phyloP scores from a whole-genome alignment of 768 basidiomycete species.

The Phanerochaete carnosa region DNA sequence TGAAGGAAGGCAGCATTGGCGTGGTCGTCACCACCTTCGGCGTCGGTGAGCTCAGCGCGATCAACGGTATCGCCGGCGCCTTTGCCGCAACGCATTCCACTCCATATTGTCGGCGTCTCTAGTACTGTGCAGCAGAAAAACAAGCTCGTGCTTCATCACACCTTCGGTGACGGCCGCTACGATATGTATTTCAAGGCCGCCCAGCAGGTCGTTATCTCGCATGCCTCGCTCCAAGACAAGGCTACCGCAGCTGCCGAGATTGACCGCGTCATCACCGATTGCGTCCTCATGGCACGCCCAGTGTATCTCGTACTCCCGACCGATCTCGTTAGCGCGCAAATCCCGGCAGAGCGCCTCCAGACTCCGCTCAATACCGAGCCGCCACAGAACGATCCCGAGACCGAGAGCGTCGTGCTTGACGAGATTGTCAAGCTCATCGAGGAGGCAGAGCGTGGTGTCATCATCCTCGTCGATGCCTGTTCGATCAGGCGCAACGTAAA shows the following conservation, averaged over 20 bases:
- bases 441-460: constrained; percentile 56
- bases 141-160: constrained; percentile 81
- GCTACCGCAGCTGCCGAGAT: constrained; percentile 63
- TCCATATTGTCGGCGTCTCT: constrained; percentile 86
- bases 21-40: constrained; percentile 85
- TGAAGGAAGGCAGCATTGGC: constrained; percentile 71
- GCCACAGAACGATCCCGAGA: constrained; percentile 51
- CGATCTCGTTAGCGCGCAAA: constrained; percentile 68
- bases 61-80: constrained; percentile 83
- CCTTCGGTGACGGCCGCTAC: constrained; percentile 81
- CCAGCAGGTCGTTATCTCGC: constrained; percentile 68
- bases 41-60: constrained; percentile 89
- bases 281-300: constrained; percentile 75
- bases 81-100: constrained; percentile 85
- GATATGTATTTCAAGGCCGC: constrained; percentile 78
- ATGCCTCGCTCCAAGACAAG: constrained; percentile 54
- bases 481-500: constrained; percentile 67
- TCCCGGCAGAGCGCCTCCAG: constrained; percentile 61
- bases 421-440: constrained; percentile 66
- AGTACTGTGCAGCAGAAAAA: constrained; percentile 68
- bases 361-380: constrained; percentile 50
- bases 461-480: constrained; percentile 83
- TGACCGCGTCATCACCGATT: constrained; percentile 73
- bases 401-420: constrained; percentile 68
- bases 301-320: constrained; percentile 87